Conservation (phyloP, 1,284 basidiomycete species). For the Cryptococcus depauperatus region DNA sequence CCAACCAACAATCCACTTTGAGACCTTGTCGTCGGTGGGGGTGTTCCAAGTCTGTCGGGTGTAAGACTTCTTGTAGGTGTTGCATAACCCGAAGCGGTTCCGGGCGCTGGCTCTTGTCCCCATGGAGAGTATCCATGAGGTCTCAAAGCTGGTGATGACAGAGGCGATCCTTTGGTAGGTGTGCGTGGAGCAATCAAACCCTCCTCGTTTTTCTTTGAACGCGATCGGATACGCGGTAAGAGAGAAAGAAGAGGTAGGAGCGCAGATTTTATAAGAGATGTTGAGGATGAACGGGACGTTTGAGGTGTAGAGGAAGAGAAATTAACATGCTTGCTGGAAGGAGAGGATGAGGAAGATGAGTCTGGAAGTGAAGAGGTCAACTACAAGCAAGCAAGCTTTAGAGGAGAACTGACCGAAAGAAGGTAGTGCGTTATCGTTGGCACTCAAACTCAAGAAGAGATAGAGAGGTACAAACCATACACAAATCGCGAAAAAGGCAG, state of each 20-base stretch:
- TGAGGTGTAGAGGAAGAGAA: conserved; percentile 19
- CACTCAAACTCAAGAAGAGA: conserved; percentile 84
- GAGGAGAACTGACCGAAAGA: conserved; percentile 38
- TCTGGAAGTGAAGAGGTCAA: conserved; percentile 1
- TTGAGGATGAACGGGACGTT: conserved; percentile 31
- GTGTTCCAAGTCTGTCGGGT: conserved; percentile 9
- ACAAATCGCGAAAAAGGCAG: conserved; percentile 84
- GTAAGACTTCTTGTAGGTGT: not conserved
- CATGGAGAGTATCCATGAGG: conserved; percentile 27
- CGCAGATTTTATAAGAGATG: conserved; percentile 59
- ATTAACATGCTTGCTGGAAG: conserved; percentile 21
- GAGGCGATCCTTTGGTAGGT: conserved; percentile 32
- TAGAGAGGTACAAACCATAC: conserved; percentile 88
- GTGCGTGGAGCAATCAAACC: conserved; percentile 58
- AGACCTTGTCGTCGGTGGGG: conserved; percentile 26
- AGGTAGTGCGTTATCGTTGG: conserved; percentile 88
- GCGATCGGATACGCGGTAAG: conserved; percentile 33
- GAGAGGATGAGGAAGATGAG: conserved; percentile 24
- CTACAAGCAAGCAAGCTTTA: not conserved
- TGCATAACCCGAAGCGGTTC: not conserved
- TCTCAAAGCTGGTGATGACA: conserved; percentile 30
- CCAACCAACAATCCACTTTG: conserved; percentile 21
- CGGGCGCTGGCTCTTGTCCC: conserved; percentile 14
- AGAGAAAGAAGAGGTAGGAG: conserved; percentile 47
- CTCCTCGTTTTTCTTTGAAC: conserved; percentile 43